Base-by-base conservation (phyloP, 148 eudicot genomes). In the Chenopodium album region DNA sequence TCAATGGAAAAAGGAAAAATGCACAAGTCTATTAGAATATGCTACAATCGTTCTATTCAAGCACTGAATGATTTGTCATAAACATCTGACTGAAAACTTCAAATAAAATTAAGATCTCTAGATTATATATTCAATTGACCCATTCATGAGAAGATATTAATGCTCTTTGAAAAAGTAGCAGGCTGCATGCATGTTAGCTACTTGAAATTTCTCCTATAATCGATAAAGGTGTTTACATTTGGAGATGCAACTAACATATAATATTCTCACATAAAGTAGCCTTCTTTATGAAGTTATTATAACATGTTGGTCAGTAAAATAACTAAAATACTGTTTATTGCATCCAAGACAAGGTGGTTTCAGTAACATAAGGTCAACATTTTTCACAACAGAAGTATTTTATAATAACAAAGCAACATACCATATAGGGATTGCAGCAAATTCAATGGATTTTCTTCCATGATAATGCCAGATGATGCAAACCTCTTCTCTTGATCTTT, bases 381-480 rank as follows among this genome's bases (percentile, higher is more conserved):
- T 9, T 70, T 31, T 64, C 52, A 56, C 63, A 22, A 37, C 23
- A 64, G 13, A 68, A 47, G 16, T 48, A 48, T 48, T 56, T 64
- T 76, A 37, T 37, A 67, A 56, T 22, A 83, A 72, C 26, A 46
- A 44, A 44, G 46, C 72, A 77, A 79, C 85, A 76, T 90, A 93
- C 98, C 98, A 83, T 66, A 85, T 66, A 93, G 72, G 56, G 87
- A 78, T 56, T 85, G 92, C 37, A 91, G 48, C 78, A 90, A 77
- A 81, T 90, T 88, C 71, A 88, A 74, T 14, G 90, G 89, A 46
- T 84, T 84, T 63, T 87, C 86, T 81, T 83, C 78, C 62, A 71
- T 75, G 73, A 76, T 69, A 77, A 41, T 52, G 66, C 41, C 76
- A 56, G 84, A 73, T 72, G 81, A 81, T n/a, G n/a, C n/a, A 76